phyloP scores from a whole-genome alignment of 2,329 filamentous ascomycete genomes.

The Pseudophaeomoniella oleicola region DNA sequence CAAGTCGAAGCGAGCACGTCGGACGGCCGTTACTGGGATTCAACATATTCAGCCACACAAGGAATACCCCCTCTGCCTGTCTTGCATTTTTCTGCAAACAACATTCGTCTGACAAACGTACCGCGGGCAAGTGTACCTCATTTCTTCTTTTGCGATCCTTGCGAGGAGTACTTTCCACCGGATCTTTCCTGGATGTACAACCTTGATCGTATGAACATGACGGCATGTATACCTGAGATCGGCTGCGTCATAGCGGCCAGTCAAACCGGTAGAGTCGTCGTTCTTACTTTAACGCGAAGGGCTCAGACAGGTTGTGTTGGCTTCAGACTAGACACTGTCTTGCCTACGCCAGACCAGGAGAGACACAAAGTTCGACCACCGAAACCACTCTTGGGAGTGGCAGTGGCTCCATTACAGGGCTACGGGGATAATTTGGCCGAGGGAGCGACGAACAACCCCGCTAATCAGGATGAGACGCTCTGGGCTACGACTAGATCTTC shows the following conservation, averaged over 20 bases:
- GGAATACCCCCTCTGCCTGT: neutral
- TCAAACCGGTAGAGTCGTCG: slow-evolving; percentile 40
- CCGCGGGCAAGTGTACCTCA: neutral
- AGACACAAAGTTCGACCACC: slow-evolving; percentile 24
- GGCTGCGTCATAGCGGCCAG: slow-evolving; percentile 43
- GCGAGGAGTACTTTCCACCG: neutral
- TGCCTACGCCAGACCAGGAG: slow-evolving; percentile 40
- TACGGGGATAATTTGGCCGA: slow-evolving; percentile 14
- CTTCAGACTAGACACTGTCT: slow-evolving; percentile 41
- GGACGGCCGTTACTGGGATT: neutral
- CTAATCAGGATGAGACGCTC: too few relatives aligned
- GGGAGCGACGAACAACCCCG: neutral
- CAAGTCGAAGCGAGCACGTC: neutral
- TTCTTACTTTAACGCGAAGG: slow-evolving; percentile 36
- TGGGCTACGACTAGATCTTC: neutral
- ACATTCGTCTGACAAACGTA: neutral
- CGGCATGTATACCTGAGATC: slow-evolving; percentile 42
- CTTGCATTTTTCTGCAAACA: neutral
- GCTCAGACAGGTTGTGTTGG: slow-evolving; percentile 20
- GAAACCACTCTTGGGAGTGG: slow-evolving; percentile 37
- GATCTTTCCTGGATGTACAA: slow-evolving; percentile 1
- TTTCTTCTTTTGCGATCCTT: neutral
- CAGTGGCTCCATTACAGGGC: slow-evolving; percentile 42
- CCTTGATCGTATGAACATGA: slow-evolving; percentile 41
- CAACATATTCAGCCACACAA: neutral